Evolutionary conservation across 2,329 filamentous ascomycete genomes (phyloP), one percentile per base, ranked within the genome.

Genomic region (Fusarium proliferatum): DNA sequence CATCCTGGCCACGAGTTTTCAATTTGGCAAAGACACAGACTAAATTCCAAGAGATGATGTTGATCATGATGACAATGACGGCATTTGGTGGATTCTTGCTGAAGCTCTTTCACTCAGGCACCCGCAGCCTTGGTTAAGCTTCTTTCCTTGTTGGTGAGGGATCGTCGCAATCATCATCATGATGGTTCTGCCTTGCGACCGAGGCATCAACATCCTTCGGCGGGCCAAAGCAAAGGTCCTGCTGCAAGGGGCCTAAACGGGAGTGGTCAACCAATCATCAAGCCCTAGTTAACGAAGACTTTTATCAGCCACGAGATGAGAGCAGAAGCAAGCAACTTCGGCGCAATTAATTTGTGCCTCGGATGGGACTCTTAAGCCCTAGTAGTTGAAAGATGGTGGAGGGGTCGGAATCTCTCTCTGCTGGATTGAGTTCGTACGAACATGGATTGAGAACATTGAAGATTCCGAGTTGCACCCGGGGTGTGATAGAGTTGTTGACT

Each of bases 121-220:
- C 53, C 34, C 49, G 38, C 45, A 33, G 36, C 41, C 59, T 48
- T 60, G 43, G 61, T 36, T 36, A 42, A 74, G 72, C 72, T 74
- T 28, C 39, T 70, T 76, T 72, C 73, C 70, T 73, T 64, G 67
- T 72, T 74, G 45, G 71, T 74, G 21, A 64, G 28, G 41, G 71
- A 67, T 70, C 72, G 42, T 52, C 55, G 51, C 65, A 69, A 57
- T 45, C 16, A 66, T 61, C 58, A 69, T 64, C 59, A 61, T 61
- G 16, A 8, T 23, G 38, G 41, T n/a, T 33, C 34, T 77, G 75
- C 76, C 76, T 77, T 64, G 76, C 69, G 52, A 45, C 39, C 61
- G 23, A 77, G 74, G 74, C 75, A 77, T 42, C 36, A 45, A 66
- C 55, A 28, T 2, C 2, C 17, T 52, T 16, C 13, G 52, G 71